Evolutionary conservation across 352 stramenopile species (phyloP), one percentile per base, ranked within the genome.

Genomic region (Phytophthora quininea): DNA sequence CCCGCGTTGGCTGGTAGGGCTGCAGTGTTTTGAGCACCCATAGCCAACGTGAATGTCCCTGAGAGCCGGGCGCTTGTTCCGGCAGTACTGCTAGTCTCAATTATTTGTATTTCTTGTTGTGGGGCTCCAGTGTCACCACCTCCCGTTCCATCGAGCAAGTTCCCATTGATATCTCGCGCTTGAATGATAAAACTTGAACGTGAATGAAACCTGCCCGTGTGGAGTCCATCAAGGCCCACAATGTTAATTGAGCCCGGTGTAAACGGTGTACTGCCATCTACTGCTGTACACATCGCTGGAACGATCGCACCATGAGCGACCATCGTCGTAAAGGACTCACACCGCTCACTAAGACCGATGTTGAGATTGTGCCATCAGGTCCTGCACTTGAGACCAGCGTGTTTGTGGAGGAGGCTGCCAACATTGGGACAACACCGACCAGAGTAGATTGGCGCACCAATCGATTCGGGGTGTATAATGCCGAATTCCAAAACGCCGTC

Each of bases 101-200:
- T 74, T 29, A 98, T 93, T 68, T 99, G 96, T 7, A 97, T 58
- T 69, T 99, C 97, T 27, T 80, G 59, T 4, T 88, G 53, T 1
- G 95, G 93, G 1, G 71, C 73, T 0, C 80, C 81, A 4, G 72
- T 68, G 3, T 73, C 55, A 14, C 80, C 83, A 37, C 84, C 83
- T n/a, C 86, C 82, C 3, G 80, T 92, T 0, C 90, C 95, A 53
- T 97, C 76, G 6, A 98, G 79, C 35, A 93, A 64, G 71, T 99
- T 99, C 30, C 80, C 88, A 61, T 97, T 93, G 0, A 82, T 59
- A 62, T 99, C 96, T 4, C 93, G 80, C 15, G 92, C 88, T 71
- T 99, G 92, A 63, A 99, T 98, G 24, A 92, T 74, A 60, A 99
- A 99, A 29, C 70, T 91, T 15, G 83, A 88, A 0, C 56, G 54